A percentile compares a stretch with the other conserved stretches of the same genome.
These are phyloP conservation scores for Penicillium hesseltinei DNA, from an alignment of 2,329 filamentous ascomycete species.

Conservation along the genomic window DNA sequence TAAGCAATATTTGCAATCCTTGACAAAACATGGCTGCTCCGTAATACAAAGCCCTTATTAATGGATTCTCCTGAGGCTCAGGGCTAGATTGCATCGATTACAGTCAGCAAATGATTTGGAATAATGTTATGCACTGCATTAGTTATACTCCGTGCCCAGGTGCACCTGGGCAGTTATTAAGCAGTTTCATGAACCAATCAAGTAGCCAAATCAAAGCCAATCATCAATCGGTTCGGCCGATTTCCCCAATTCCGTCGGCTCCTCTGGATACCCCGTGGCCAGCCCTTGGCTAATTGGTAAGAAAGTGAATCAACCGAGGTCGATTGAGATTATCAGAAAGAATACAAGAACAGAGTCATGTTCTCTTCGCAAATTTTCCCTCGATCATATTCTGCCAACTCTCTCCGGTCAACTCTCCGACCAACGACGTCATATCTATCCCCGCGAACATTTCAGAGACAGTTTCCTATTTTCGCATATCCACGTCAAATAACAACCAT, in stretches of 20 bases:
- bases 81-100: background rate
- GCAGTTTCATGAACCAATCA: slow-evolving; percentile 13
- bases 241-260: slow-evolving; percentile 9
- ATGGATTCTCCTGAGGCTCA: no score
- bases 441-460: slow-evolving; percentile 1
- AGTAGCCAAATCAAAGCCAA: background rate
- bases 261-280: slow-evolving; percentile 13
- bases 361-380: background rate
- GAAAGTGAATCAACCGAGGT: slow-evolving; percentile 12
- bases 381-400: background rate
- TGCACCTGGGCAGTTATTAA: background rate
- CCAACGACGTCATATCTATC: slow-evolving; percentile 18
- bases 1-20: background rate
- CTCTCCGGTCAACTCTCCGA: slow-evolving; percentile 2
- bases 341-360: slow-evolving; percentile 11
- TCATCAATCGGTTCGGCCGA: slow-evolving; percentile 12
- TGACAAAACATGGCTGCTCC: background rate
- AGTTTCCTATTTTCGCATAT: background rate
- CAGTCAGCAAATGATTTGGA: background rate
- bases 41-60: background rate
- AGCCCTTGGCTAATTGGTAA: slow-evolving; percentile 23
- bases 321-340: slow-evolving; percentile 3
- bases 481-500: slow-evolving; percentile 40
- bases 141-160: background rate
- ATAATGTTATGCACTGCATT: background rate